These are phyloP conservation scores for Penicillium waksmanii DNA, from an alignment of 495 filamentous ascomycete species.

Conservation along the genomic window DNA sequence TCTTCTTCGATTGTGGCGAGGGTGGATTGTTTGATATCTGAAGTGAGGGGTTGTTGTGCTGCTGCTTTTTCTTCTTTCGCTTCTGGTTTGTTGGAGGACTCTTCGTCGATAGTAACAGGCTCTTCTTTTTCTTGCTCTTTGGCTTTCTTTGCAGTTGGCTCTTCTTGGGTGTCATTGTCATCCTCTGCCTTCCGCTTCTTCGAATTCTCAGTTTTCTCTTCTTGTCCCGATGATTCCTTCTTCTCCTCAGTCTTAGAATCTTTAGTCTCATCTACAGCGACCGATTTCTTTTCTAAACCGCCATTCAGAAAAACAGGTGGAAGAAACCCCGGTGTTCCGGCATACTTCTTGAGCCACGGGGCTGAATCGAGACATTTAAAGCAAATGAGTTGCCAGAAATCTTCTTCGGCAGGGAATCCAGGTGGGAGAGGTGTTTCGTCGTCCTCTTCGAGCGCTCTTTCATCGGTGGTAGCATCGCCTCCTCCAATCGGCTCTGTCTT, in stretches of 20 bases:
- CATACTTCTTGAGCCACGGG: conserved; percentile 92
- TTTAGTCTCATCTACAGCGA: not conserved
- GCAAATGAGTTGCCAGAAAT: conserved; percentile 88
- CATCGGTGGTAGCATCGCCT: conserved; percentile 40
- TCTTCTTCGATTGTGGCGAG: conserved; percentile 1
- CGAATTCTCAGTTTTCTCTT: conserved; percentile 23
- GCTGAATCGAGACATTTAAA: conserved; percentile 88
- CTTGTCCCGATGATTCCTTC: conserved; percentile 6
- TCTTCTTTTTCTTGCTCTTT: conserved; percentile 43
- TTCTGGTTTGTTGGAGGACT: conserved; percentile 1
- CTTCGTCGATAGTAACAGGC: conserved; percentile 28
- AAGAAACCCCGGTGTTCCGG: conserved; percentile 81
- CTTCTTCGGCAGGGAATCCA: conserved; percentile 85
- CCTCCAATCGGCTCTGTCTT: conserved; percentile 16
- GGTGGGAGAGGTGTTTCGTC: conserved; percentile 69
- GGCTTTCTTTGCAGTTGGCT: conserved; percentile 59
- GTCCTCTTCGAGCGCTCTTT: conserved; percentile 47
- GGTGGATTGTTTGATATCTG: too few species aligned
- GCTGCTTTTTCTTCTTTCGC: too few species aligned
- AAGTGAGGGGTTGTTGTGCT: too few species aligned
- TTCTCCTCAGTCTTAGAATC: too few species aligned
- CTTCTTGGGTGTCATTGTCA: conserved; percentile 40
- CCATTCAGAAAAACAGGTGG: conserved; percentile 61
- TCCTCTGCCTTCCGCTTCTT: conserved; percentile 83
- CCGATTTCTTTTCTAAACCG: conserved; percentile 23